Evolutionary conservation across 805 yeast species (phyloP).

Genomic region (Kluyveromyces aestuarii): DNA sequence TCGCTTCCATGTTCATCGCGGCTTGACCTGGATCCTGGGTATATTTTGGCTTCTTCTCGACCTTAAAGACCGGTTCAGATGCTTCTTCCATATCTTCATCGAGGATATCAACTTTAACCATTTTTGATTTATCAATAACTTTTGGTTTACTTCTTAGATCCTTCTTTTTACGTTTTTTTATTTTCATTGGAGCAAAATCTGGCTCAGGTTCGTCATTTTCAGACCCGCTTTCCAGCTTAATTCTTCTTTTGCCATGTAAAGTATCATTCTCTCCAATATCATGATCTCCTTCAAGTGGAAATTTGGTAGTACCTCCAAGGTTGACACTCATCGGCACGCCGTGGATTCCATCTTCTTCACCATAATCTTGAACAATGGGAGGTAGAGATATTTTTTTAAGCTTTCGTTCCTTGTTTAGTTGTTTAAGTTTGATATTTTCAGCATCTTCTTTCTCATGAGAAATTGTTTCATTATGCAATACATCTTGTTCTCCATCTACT

Average conservation of each 20-base stretch:
- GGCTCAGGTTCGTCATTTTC: conserved; percentile 11
- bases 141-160: conserved; percentile 26
- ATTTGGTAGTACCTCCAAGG: conserved; percentile 14
- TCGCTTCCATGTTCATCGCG: not conserved
- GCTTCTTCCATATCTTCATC: conserved; percentile 21
- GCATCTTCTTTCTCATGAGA: conserved; percentile 23
- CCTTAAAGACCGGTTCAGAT: conserved; percentile 29
- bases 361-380: conserved; percentile 3
- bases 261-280: not conserved
- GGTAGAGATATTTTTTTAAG: conserved; percentile 11
- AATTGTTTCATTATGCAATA: conserved; percentile 19
- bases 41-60: conserved; percentile 24
- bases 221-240: not conserved
- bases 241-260: not conserved
- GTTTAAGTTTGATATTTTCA: conserved; percentile 24
- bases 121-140: conserved; percentile 22
- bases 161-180: conserved; percentile 31
- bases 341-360: conserved; percentile 11
- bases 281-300: conserved; percentile 5
- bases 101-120: conserved; percentile 28
- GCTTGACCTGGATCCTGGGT: conserved; percentile 8
- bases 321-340: not conserved
- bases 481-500: conserved; percentile 18
- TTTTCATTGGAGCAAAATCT: conserved; percentile 34
- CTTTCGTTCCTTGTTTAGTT: conserved; percentile 29